These are phyloP conservation scores for Syzygium syzygioides DNA, from an alignment of 441 rosid genomes.

Conservation along the genomic window DNA sequence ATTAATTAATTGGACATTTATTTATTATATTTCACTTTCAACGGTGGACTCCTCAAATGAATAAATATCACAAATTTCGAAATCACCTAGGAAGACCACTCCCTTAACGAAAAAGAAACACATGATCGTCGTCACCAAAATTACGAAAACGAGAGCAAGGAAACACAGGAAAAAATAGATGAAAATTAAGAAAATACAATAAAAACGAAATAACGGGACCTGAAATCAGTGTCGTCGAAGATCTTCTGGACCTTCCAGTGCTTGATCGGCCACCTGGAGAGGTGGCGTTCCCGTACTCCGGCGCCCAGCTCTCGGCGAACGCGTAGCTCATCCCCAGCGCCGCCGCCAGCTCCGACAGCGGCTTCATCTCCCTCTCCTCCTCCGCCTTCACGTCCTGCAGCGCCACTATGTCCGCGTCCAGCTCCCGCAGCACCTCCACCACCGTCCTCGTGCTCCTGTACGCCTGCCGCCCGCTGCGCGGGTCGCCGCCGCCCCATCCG, in stretches of 20 bases:
- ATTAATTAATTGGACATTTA: not conserved
- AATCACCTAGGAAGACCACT: not conserved
- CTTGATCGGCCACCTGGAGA: slow-evolving; percentile 88
- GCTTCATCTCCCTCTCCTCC: slow-evolving; percentile 85
- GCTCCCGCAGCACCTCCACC: slow-evolving; percentile 64
- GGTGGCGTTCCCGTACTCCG: slow-evolving; percentile 90
- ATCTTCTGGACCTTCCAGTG: slow-evolving; percentile 59
- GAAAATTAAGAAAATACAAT: too few species aligned
- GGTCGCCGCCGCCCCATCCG: not conserved
- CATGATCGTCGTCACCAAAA: not conserved
- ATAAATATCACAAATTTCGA: not conserved
- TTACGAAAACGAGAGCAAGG: not conserved
- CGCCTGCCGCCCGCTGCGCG: slow-evolving; percentile 5
- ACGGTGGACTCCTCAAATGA: not conserved
- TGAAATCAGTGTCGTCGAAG: slow-evolving; percentile 83
- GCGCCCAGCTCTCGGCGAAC: slow-evolving; percentile 99
- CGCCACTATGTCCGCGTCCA: slow-evolving; percentile 81
- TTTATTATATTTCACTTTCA: not conserved
- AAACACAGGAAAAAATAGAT: not conserved
- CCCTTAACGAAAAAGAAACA: not conserved
- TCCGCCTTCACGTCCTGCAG: slow-evolving; percentile 96
- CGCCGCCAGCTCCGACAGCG: slow-evolving; percentile 81
- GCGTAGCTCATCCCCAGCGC: slow-evolving; percentile 82
- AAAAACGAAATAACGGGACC: slow-evolving; percentile 25
- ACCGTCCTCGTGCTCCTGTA: slow-evolving; percentile 44